A percentile compares a stretch with the other conserved stretches of the same genome.
Evolutionary conservation across 1,139 yeast species (phyloP).

Genomic region (Scheffersomyces parashehatae): DNA sequence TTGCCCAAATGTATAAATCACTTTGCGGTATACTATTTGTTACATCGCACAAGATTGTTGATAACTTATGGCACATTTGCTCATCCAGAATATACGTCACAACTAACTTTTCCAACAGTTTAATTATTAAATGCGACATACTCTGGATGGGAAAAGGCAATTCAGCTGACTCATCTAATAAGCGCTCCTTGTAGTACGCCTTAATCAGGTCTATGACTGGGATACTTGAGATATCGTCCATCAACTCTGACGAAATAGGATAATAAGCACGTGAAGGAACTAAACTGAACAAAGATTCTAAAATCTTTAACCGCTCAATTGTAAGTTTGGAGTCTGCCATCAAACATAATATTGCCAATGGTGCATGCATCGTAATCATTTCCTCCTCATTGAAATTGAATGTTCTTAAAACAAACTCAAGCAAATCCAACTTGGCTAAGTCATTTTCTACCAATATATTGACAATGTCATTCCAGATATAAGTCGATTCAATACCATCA

Average conservation of each 20-base stretch:
- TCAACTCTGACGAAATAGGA: constrained; percentile 32
- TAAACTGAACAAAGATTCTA: constrained; percentile 41
- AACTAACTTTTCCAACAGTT: constrained; percentile 2
- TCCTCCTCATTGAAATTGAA: constrained; percentile 86
- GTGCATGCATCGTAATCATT: constrained; percentile 74
- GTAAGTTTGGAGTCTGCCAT: constrained; percentile 16
- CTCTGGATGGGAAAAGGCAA: constrained; percentile 6
- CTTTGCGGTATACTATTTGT: constrained; percentile 11
- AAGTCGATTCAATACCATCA: constrained; percentile 79
- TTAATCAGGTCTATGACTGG: constrained; percentile 4
- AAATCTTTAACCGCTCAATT: constrained; percentile 31
- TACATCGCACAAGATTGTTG: constrained; percentile 12
- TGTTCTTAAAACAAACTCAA: constrained; percentile 58
- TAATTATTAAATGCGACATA: constrained; percentile 3
- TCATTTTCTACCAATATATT: constrained; percentile 11
- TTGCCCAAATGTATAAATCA: constrained; percentile 2
- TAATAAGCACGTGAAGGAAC: constrained; percentile 62
- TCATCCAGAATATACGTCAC: constrained; percentile 3
- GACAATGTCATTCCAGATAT: constrained; percentile 71
- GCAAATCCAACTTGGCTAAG: constrained; percentile 36
- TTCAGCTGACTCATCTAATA: not conserved
- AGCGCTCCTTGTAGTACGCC: constrained; percentile 8
- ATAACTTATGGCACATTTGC: constrained; percentile 6
- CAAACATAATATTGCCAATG: constrained; percentile 59
- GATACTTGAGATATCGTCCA: not conserved